phyloP scores from a whole-genome alignment of 2,329 filamentous ascomycete genomes.

The Daldinia sp. region DNA sequence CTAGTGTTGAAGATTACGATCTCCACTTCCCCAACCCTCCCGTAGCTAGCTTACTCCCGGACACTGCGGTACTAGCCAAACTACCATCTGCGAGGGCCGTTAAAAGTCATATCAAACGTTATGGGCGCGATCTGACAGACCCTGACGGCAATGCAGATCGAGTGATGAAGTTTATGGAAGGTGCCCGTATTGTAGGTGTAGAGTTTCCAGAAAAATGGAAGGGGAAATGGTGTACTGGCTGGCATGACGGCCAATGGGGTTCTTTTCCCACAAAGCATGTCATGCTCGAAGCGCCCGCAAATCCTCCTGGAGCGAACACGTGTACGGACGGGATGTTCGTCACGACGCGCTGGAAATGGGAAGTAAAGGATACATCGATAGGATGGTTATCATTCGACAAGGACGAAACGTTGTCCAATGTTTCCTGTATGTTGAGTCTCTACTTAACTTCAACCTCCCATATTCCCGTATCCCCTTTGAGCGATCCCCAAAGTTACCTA shows the following conservation, averaged over 20 bases:
- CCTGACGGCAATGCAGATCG: constrained; percentile 47
- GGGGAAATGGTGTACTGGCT: constrained; percentile 48
- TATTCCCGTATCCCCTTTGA: neutral
- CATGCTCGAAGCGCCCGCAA: constrained; percentile 42
- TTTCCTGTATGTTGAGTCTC: constrained; percentile 56
- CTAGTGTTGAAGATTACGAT: constrained; percentile 47
- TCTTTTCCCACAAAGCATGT: constrained; percentile 44
- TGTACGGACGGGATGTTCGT: constrained; percentile 37
- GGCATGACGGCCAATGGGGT: constrained; percentile 46
- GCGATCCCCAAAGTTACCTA: neutral
- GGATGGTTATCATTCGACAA: constrained; percentile 53
- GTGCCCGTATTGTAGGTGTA: constrained; percentile 46
- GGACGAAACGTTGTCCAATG: constrained; percentile 58
- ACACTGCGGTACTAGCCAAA: constrained; percentile 35
- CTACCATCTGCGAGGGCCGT: constrained; percentile 49
- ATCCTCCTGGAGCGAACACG: constrained; percentile 30
- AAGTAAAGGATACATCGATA: constrained; percentile 40
- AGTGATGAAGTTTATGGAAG: constrained; percentile 51
- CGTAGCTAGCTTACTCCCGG: constrained; percentile 43
- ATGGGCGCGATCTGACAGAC: constrained; percentile 46
- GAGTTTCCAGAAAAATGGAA: constrained; percentile 48
- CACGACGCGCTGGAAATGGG: constrained; percentile 47
- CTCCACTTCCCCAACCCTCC: constrained; percentile 49
- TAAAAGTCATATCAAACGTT: constrained; percentile 49
- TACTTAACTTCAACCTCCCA: neutral